Evolutionary conservation across 805 yeast species (phyloP), one percentile per base, ranked within the genome.

Genomic region (Candida manassasensis): DNA sequence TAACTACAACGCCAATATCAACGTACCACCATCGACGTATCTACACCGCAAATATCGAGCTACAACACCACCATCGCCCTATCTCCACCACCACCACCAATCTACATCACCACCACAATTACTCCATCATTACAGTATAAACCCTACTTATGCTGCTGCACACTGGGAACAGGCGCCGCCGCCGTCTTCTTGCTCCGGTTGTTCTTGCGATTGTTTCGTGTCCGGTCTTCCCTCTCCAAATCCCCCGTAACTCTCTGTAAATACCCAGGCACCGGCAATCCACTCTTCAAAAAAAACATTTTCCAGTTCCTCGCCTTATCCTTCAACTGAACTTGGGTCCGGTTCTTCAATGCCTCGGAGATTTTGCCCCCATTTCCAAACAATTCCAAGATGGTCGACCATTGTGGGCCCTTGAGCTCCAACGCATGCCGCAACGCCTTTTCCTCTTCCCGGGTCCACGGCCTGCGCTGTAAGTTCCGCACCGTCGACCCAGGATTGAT

Each of bases 271-370:
- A 90, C 75, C 7, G 84, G 82, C 24, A 79, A 58, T 1, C 84
- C 84, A 34, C 79, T 73, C 50, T 87, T 84, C 39, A 88, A 63
- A 54, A 82, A 87, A 45, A 81, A 80, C 75, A 89, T 75, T 55
- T 93, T 93, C 87, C 96, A 84, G 54, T 93, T 93, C 45, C 98
- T 73, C 0, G 97, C 97, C 55, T 93, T 93, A 55, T 93, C 98
- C 57, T 93, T 93, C 39, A 93, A 69, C 55, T 93, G 98, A 12
- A 90, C 86, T 50, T 88, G 95, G 3, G 84, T 81, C 53, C 98
- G 70, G 54, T 87, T 84, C 58, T 87, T 90, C 47, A 93, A 69
- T 1, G 80, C 76, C 55, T 93, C 97, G 27, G 81, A 78, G 17
- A 83, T 71, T 30, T 81, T 73, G 3, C 98, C 98, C 6, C 97